phyloP scores from a whole-genome alignment of 169 alveolate genomes.

The Pseudocohnilembus persalinus region DNA sequence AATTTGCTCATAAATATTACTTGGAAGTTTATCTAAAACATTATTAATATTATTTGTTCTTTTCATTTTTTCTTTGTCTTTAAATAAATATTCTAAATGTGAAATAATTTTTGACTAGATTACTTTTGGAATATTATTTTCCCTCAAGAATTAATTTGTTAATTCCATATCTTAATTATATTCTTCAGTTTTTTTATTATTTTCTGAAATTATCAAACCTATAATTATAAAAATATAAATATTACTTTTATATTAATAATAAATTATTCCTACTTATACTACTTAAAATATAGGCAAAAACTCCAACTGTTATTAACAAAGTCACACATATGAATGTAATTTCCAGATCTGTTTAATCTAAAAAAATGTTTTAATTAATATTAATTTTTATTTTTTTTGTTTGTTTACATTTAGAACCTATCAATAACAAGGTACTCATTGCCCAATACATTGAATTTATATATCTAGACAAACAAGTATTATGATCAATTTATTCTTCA shows the following conservation, averaged over 20 bases:
- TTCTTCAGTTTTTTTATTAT: neutral
- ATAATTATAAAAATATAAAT: too few species aligned
- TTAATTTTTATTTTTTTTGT: too few species aligned
- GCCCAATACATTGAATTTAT: neutral
- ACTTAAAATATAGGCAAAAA: neutral
- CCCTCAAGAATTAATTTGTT: neutral
- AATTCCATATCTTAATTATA: neutral
- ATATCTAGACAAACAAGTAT: neutral
- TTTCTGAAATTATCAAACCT: neutral
- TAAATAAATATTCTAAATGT: neutral
- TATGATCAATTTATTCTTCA: neutral
- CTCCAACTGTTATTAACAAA: neutral
- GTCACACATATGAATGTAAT: neutral
- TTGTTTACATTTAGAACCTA: neutral
- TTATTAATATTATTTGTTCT: neutral
- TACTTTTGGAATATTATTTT: too few species aligned
- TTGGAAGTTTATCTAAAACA: neutral
- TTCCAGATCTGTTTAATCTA: neutral
- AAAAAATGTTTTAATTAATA: too few species aligned
- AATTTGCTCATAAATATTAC: neutral
- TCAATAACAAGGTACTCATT: neutral
- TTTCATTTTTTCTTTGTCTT: neutral
- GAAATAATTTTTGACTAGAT: neutral
- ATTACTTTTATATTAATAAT: too few species aligned
- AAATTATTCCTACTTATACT: neutral